phyloP scores from a whole-genome alignment of 2,329 filamentous ascomycete species.

The Epichloe aotearoae region DNA sequence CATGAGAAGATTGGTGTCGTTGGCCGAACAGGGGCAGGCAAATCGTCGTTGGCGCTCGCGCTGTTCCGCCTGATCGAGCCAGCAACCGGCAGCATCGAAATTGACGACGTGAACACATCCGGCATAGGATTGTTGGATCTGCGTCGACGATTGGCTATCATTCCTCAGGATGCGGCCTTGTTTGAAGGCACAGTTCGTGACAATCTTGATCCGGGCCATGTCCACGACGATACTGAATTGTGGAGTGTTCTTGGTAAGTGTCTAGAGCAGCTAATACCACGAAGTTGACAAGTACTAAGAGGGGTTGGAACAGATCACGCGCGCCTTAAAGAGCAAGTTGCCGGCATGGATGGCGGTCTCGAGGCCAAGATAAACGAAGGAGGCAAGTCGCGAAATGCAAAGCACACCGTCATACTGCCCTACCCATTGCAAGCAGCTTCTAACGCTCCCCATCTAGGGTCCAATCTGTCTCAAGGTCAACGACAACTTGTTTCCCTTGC shows the following conservation, averaged over 20 bases:
- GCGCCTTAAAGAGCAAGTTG: slow-evolving; percentile 79
- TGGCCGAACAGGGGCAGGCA: slow-evolving; percentile 88
- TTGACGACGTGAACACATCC: slow-evolving; percentile 81
- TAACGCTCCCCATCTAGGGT: slow-evolving; percentile 40
- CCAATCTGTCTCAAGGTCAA: slow-evolving; percentile 90
- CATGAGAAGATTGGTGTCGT: slow-evolving; percentile 98
- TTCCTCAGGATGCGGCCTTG: slow-evolving; percentile 91
- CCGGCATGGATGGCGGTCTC: slow-evolving; percentile 74
- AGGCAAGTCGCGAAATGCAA: slow-evolving; percentile 44
- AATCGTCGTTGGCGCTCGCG: slow-evolving; percentile 83
- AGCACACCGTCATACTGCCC: too few relatives aligned
- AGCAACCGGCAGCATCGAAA: slow-evolving; percentile 67
- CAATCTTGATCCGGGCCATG: slow-evolving; percentile 87
- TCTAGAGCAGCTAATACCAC: slow-evolving; percentile 2
- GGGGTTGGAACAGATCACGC: slow-evolving; percentile 58
- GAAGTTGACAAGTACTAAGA: background rate
- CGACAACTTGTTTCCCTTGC: slow-evolving; percentile 88
- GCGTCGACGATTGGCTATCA: slow-evolving; percentile 81
- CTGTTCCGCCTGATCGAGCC: slow-evolving; percentile 95
- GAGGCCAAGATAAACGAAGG: slow-evolving; percentile 89
- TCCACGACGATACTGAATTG: slow-evolving; percentile 91
- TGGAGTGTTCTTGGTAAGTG: slow-evolving; percentile 85
- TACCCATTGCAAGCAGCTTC: background rate
- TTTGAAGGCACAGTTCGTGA: slow-evolving; percentile 90
- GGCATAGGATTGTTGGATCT: slow-evolving; percentile 83